Conservation (phyloP, 1,139 yeast species). For the Ashbya aceris region DNA sequence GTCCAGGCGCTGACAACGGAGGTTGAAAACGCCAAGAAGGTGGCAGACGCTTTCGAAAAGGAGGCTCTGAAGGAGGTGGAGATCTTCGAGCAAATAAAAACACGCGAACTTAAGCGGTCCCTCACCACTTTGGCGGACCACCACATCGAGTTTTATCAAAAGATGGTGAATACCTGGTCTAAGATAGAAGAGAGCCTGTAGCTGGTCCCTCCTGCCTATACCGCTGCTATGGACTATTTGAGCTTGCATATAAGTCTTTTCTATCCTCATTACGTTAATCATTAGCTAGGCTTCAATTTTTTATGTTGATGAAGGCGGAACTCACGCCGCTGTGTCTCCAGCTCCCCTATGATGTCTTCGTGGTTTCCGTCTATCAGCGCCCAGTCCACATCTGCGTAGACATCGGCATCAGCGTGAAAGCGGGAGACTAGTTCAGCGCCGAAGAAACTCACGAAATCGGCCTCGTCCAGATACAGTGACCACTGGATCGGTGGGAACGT, state of each 20-base stretch:
- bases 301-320: slow-evolving; percentile 5
- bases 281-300: slow-evolving; percentile 3
- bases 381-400: slow-evolving; percentile 23
- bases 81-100: slow-evolving; percentile 73
- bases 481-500: slow-evolving; percentile 53
- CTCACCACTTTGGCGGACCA: slow-evolving; percentile 64
- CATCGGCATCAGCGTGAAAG: slow-evolving; percentile 27
- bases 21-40: slow-evolving; percentile 56
- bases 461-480: slow-evolving; percentile 37
- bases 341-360: slow-evolving; percentile 17
- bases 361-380: slow-evolving; percentile 20
- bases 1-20: slow-evolving; percentile 49
- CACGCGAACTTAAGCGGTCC: slow-evolving; percentile 63
- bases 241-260: neutral
- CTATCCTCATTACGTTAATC: neutral
- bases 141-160: slow-evolving; percentile 66
- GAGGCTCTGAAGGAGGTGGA: slow-evolving; percentile 64
- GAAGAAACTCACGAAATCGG: slow-evolving; percentile 40
- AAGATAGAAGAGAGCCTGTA: slow-evolving; percentile 37
- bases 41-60: slow-evolving; percentile 61
- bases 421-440: slow-evolving; percentile 36
- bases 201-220: slow-evolving; percentile 1
- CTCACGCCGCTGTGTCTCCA: slow-evolving; percentile 13
- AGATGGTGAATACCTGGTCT: slow-evolving; percentile 66
- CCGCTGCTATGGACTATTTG: slow-evolving; percentile 1